Base-by-base conservation (phyloP, 306 rosid genomes). In the Albizia julibrissin region DNA sequence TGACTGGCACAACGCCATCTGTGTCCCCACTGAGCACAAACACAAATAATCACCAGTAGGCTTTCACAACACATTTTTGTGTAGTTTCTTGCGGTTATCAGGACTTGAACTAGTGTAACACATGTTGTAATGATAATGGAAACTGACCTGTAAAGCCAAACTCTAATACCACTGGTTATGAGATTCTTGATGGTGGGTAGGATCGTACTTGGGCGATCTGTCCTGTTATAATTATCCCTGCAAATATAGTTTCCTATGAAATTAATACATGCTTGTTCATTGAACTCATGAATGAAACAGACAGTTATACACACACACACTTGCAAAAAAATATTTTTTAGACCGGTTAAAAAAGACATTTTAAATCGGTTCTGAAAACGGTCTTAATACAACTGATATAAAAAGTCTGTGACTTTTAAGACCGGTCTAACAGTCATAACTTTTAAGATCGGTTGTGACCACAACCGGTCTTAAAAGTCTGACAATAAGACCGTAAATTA, bases 1-100 rank as follows among this genome's bases (percentile, higher is more conserved):
- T 88, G 39, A 89, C 87, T 42, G 93, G 86, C 34, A 86, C 85
- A 49, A 24, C 6, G 19, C 84, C 75, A 83, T 91, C 91, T 18
- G 61, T 78, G 82, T 91, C 93, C n/a, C 92, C 91, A 78, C 95
- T 54, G 0, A 3, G 5, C 26, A 54, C 12, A 21, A 21, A 8
- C 13, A 54, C 8, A 54, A 18, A 54, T 7, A 18, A 54, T 7
- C 3, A 54, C 19, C 24, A 52, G 0, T 52, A 52, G 24, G 85
- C 15, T 54, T 6, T 54, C 1, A 21, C 2, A 54, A 21, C 11
- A 54, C 27, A 54, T 8, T 54, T 54, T 54, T 50, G 22, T 47
- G 9, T 5, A 15, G 7, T 49, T 49, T 16, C n/a, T 49, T 0
- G 1, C 3, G 56, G 19, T 46, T 46, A 46, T 12, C 10, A 0